Evolutionary conservation across 1,139 yeast species (phyloP), one percentile per base, ranked within the genome.

Genomic region (Diutina mesorugosa): DNA sequence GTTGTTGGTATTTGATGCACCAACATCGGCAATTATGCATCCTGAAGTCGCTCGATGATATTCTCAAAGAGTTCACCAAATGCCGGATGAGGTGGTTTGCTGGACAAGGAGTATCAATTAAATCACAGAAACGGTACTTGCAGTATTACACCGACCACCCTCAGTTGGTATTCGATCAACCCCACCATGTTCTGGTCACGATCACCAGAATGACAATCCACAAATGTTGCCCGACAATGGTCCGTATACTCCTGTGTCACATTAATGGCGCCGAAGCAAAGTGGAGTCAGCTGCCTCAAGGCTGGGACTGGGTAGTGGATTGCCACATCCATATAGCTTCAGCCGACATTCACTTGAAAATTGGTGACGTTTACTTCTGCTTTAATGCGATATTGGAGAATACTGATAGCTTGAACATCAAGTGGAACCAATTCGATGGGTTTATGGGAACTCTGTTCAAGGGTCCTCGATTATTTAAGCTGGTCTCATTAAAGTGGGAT

Each of bases 1-100:
- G 53, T 16, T 50, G 53, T 50, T 50, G 53, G 53, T 50, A 50
- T n/a, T 32, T 50, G 14, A 29, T 50, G 32, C 53, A 50, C 41
- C 21, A 50, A 8, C 14, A 32, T 9, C 4, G 7, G 9, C 21
- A 8, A 26, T 10, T 12, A 8, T 12, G 7, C 21, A 5, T 1
- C 5, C 5, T 6, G n/a, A 7, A 7, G 21, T 28, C 38, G 21
- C 16, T 32, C 14, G 28, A 30, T 6, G 6, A 29, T 16, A 9
- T 32, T 16, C 18, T 50, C n/a, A 28, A 30, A 14, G 7, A 9
- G 3, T 50, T 50, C 16, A 50, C 45, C 12, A 29, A 14, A n/a
- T 4, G 28, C 6, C 21, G 53, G 12, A 32, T 50, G 45, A 50
- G 32, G 28, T 50, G 53, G 53, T 50, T 30, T 50, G 53, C n/a